A percentile compares a stretch with the other conserved stretches of the same genome.
phyloP scores from a whole-genome alignment of 2,329 filamentous ascomycete genomes.

The Talaromyces verruculosus region DNA sequence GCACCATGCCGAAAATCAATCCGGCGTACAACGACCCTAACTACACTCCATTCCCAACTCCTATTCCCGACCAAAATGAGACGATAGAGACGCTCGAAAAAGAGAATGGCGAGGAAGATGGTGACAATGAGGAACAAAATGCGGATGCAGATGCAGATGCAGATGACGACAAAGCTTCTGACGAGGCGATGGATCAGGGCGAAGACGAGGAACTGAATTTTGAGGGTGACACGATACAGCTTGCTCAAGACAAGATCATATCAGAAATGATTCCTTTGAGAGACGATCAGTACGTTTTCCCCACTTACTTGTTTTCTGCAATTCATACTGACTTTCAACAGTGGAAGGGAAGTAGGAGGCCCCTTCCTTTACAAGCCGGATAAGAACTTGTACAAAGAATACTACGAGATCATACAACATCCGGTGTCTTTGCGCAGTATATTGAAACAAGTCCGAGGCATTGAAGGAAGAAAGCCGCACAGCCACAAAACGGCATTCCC shows the following conservation, averaged over 20 bases:
- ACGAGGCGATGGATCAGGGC: slow-evolving; percentile 47
- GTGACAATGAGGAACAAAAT: slow-evolving; percentile 23
- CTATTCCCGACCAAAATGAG: slow-evolving; percentile 56
- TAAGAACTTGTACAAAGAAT: slow-evolving; percentile 70
- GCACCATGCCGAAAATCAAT: slow-evolving; percentile 83
- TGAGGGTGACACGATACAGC: slow-evolving; percentile 72
- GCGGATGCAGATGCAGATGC: slow-evolving; percentile 27
- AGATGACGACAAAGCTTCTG: slow-evolving; percentile 27
- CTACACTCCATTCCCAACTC: slow-evolving; percentile 72
- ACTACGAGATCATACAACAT: slow-evolving; percentile 79
- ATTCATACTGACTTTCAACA: slow-evolving; percentile 28
- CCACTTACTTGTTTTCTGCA: neutral
- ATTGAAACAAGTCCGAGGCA: slow-evolving; percentile 73
- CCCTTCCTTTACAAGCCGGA: slow-evolving; percentile 78
- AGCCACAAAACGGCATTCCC: slow-evolving; percentile 68
- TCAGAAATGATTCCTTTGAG: slow-evolving; percentile 59
- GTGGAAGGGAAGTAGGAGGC: slow-evolving; percentile 67
- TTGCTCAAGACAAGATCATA: slow-evolving; percentile 82
- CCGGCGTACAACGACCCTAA: slow-evolving; percentile 71
- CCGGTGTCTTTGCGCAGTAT: slow-evolving; percentile 76
- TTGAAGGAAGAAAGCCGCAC: slow-evolving; percentile 65
- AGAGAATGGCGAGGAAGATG: slow-evolving; percentile 23
- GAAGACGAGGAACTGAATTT: slow-evolving; percentile 61
- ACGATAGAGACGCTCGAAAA: slow-evolving; percentile 40
- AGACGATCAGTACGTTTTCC: slow-evolving; percentile 17